Evolutionary conservation across 176 grass and related monocot species (phyloP).

Genomic region (Elymus sibiricus): DNA sequence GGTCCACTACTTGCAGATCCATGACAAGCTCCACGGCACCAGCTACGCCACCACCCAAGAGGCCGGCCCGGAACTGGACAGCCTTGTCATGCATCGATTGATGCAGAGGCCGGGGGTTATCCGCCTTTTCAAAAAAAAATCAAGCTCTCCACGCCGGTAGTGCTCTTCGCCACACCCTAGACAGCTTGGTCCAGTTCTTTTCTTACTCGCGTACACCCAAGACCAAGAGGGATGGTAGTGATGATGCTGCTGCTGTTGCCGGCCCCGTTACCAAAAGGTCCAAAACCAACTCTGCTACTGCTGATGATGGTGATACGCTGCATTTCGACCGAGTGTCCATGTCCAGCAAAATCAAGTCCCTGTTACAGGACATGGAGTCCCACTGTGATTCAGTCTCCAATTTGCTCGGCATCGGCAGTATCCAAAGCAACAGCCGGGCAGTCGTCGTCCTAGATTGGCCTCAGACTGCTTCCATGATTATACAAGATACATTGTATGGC

Average conservation of each 20-base stretch:
- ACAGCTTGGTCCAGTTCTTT: too few relatives aligned
- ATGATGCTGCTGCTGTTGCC: neutral
- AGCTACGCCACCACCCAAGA: neutral
- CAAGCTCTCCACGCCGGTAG: neutral
- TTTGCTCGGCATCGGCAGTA: neutral
- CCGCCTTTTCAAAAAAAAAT: too few relatives aligned
- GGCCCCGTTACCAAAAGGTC: too few relatives aligned
- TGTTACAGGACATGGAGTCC: neutral
- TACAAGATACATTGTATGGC: neutral
- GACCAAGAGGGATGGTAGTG: too few relatives aligned
- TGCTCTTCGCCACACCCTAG: neutral
- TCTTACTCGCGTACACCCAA: neutral
- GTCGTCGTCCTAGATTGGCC: rapidly evolving
- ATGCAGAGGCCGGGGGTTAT: too few relatives aligned
- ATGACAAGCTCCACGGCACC: neutral
- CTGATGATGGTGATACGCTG: neutral
- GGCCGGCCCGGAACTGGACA: too few relatives aligned
- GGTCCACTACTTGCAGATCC: neutral
- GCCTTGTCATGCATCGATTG: too few relatives aligned
- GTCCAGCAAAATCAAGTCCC: neutral
- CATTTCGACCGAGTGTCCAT: neutral
- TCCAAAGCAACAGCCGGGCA: neutral
- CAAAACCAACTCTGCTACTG: neutral
- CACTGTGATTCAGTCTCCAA: neutral
- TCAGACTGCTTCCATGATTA: neutral